phyloP scores from a whole-genome alignment of 768 basidiomycete genomes.

The Pleurotus giganteus region DNA sequence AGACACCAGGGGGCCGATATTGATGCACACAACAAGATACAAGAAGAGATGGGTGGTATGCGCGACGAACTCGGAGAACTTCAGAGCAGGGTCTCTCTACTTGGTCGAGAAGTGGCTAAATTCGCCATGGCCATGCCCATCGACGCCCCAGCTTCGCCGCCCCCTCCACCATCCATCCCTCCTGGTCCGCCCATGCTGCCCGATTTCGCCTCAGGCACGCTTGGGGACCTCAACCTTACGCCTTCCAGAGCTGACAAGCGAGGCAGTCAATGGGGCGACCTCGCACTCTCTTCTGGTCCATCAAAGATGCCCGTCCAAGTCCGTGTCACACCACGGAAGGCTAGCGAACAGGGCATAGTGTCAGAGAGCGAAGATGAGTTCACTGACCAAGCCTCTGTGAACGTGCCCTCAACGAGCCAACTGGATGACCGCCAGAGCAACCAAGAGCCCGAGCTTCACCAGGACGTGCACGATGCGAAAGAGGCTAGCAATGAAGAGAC shows the following conservation, averaged over 20 bases:
- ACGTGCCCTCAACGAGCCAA: background rate
- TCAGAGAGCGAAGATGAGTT: conserved; percentile 7
- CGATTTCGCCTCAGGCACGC: background rate
- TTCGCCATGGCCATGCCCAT: conserved; percentile 44
- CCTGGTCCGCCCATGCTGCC: conserved; percentile 2
- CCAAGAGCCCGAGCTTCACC: background rate
- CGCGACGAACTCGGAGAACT: conserved; percentile 72
- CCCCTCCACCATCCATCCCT: conserved; percentile 8
- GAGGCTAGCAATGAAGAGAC: background rate
- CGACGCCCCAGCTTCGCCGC: conserved; percentile 33
- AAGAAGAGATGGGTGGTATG: conserved; percentile 49
- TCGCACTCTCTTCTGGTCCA: conserved; percentile 45
- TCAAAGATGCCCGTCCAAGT: conserved; percentile 42
- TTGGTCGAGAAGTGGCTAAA: conserved; percentile 80
- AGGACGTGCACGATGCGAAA: background rate
- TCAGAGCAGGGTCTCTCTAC: conserved; percentile 68
- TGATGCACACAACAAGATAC: conserved; percentile 20
- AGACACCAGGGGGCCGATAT: conserved; percentile 11
- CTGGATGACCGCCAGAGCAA: background rate
- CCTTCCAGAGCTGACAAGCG: conserved; percentile 3
- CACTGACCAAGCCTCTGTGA: background rate
- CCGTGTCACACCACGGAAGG: conserved; percentile 1
- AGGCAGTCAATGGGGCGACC: conserved; percentile 5
- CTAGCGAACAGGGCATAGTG: conserved; percentile 7
- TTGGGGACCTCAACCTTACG: conserved; percentile 6